phyloP scores from a whole-genome alignment of 768 basidiomycete genomes.

The Pleurotus platypus region DNA sequence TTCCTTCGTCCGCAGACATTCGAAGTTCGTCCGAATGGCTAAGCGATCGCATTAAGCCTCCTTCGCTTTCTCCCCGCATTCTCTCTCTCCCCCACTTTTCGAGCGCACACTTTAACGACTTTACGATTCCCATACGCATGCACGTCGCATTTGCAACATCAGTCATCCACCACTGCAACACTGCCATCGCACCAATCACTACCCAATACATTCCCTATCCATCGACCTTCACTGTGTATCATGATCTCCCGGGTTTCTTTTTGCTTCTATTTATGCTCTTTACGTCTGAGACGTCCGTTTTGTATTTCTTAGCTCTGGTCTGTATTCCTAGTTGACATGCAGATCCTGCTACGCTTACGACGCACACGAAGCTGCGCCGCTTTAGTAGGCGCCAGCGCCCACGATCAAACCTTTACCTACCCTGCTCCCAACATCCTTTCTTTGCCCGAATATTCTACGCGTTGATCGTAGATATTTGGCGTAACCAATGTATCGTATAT shows the following conservation, averaged over 20 bases:
- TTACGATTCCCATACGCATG: neutral
- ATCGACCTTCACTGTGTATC: neutral
- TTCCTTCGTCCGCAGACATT: neutral
- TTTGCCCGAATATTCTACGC: too few species aligned
- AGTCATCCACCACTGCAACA: neutral
- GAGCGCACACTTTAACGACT: neutral
- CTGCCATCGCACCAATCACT: neutral
- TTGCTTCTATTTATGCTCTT: neutral
- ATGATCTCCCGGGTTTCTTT: neutral
- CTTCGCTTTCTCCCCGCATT: neutral
- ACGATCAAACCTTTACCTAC: neutral
- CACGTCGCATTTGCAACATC: neutral
- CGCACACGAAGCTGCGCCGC: slow-evolving; percentile 9
- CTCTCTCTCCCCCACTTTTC: neutral
- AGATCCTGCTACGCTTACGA: slow-evolving; percentile 2
- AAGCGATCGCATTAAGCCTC: slow-evolving; percentile 5
- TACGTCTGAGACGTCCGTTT: neutral
- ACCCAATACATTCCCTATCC: neutral
- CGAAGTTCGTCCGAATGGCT: slow-evolving; percentile 3
- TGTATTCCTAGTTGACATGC: slow-evolving; percentile 9
- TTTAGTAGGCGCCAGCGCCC: slow-evolving; percentile 7
- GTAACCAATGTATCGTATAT: too few species aligned
- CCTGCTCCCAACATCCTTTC: too few species aligned
- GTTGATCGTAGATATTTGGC: too few species aligned
- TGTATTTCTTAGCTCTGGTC: slow-evolving; percentile 5